Base-by-base conservation (phyloP, 1,284 basidiomycete species). In the Malassezia obtusa region DNA sequence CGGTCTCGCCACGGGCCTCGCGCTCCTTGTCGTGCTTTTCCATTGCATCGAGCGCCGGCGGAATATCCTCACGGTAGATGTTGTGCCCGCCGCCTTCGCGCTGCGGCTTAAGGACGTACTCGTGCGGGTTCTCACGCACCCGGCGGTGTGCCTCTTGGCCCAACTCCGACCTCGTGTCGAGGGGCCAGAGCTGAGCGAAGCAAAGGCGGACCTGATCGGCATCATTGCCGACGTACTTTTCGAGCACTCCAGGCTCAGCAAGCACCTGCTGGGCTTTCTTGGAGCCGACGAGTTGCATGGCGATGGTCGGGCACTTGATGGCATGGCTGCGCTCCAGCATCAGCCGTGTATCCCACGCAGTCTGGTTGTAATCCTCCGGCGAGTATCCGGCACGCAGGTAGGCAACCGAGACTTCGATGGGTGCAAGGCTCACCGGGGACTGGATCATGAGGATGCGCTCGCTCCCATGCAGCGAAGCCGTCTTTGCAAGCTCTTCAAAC, bases 41-140 rank as follows among this genome's bases (percentile, higher is more conserved):
- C 2, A 94, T 78, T 1, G 72, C 66, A 6, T 83, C 80, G 2
- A 95, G 78, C 74, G 89, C 89, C 0, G 77, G 63, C 0, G 86
- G 87, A 49, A 96, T 95, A 45, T 85, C 82, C 4, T 77, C 75
- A 49, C 86, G 84, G 77, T 96, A 98, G 22, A 96, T 81, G 68
- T 98, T 98, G 74, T 98, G 94, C 3, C 92, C 92, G 0, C 94
- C 92, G 4, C 94, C 92, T 77, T 98, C 89, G 17, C 91, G 81
- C 75, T 96, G 91, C 0, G 92, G 92, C 74, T 98, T 96, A 45
- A 96, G 79, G 2, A 96, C 94, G 40, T 87, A 83, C 12, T 79
- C 76, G 11, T 79, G 64, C 3, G 83, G 78, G 0, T 57, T 21
- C 4, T 76, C 73, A n/a, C 77, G 76, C 0, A 86, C 87, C 35